Percentiles rank a stretch among this genome's conserved stretches.
Conservation (phyloP, 768 basidiomycete species). For the Serendipita sp. region DNA sequence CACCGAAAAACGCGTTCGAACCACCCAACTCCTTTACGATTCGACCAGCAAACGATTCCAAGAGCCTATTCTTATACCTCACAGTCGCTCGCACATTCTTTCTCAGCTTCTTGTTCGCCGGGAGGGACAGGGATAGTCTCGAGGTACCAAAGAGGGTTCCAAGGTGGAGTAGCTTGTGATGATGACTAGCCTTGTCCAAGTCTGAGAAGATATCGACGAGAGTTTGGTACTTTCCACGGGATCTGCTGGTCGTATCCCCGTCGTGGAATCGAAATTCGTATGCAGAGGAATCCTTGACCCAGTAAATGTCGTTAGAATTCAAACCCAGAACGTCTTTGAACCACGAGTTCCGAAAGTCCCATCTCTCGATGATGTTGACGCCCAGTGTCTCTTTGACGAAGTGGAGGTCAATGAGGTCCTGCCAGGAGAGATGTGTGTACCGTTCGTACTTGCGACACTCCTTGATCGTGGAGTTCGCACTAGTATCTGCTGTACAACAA, state of each 20-base stretch:
- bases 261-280: slow-evolving; percentile 57
- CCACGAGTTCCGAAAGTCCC: slow-evolving; percentile 36
- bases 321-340: slow-evolving; percentile 28
- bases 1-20: slow-evolving; percentile 33
- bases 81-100: slow-evolving; percentile 37
- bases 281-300: slow-evolving; percentile 35
- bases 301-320: slow-evolving; percentile 25
- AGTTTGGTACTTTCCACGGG: slow-evolving; percentile 15
- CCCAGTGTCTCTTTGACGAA: slow-evolving; percentile 17
- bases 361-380: slow-evolving; percentile 28
- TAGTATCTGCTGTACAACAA: slow-evolving; percentile 27
- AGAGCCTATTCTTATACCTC: slow-evolving; percentile 37
- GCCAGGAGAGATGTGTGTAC: slow-evolving; percentile 54
- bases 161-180: slow-evolving; percentile 43
- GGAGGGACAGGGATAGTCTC: slow-evolving; percentile 37
- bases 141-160: slow-evolving; percentile 68
- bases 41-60: slow-evolving; percentile 28
- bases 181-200: slow-evolving; percentile 24
- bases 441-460: slow-evolving; percentile 47
- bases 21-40: slow-evolving; percentile 32
- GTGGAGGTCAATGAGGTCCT: slow-evolving; percentile 45
- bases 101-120: slow-evolving; percentile 28
- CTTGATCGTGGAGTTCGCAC: slow-evolving; percentile 24
- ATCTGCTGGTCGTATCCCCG: slow-evolving; percentile 17
- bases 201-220: slow-evolving; percentile 18